Evolutionary conservation across 176 grass and related monocot species (phyloP), one percentile per base, ranked within the genome.

Genomic region (Avena eriantha): DNA sequence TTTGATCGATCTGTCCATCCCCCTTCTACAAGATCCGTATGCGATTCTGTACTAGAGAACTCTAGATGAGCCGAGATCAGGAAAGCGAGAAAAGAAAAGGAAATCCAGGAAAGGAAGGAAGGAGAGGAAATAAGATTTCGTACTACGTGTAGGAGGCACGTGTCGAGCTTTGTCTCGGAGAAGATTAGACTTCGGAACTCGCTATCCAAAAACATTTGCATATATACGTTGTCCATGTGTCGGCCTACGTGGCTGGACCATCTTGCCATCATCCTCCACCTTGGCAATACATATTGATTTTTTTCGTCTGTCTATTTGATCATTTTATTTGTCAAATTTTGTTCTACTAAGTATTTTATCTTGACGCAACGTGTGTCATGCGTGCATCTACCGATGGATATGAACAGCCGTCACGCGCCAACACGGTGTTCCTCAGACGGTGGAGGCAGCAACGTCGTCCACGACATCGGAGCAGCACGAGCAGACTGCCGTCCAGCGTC

Each of bases 261-360:
- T 76, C 47, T 31, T 76, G 4, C 73, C 53, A 50, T 50, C 72
- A 50, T 75, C 72, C 23, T 53, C 23, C 73, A 33, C 16, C 73
- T 5, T 76, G 73, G 72, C 24, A 26, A 1, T 41, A 41, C 39
- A 41, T 41, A 41, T 41, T 41, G 39, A 8, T 41, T 41, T 41
- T 41, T 41, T 41, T 39, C 4, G 5, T 1, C 7, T 41, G 39
- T 41, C 39, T 41, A 1, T 41, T 41, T 41, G 39, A 39, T 39
- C 36, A 39, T 39, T 39, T 39, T 5, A 39, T 39, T 39, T 39
- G 36, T 39, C 36, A 39, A 5, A 39, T 39, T 39, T 39, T 39
- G 36, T 36, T 3, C 3, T 36, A 36, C 35, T n/a, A n/a, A n/a
- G n/a, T n/a, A n/a, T n/a, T n/a, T 36, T 36, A 36, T 39, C 5